Conservation (phyloP, 192 early-diverging fungal species). For the Coemansia sp. region DNA sequence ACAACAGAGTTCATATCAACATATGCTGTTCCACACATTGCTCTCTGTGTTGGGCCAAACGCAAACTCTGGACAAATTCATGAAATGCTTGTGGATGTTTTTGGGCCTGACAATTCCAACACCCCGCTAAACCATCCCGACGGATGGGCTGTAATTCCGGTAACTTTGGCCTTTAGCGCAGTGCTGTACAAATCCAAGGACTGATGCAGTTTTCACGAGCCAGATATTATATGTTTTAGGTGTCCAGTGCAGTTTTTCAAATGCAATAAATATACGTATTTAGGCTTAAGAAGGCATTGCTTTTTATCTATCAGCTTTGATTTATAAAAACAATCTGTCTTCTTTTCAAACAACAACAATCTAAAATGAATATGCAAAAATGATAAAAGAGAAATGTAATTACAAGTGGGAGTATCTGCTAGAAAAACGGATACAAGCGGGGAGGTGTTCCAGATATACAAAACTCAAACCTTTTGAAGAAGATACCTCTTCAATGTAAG, state of each 20-base stretch:
- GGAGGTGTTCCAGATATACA: neutral
- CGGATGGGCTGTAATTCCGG: slow-evolving; percentile 44
- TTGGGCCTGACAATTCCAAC: slow-evolving; percentile 40
- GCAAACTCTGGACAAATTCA: slow-evolving; percentile 35
- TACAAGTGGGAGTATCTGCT: neutral
- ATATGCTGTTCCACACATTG: slow-evolving; percentile 45
- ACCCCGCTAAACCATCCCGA: slow-evolving; percentile 14
- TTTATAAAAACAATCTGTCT: no score
- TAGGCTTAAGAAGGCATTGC: neutral
- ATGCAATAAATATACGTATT: neutral
- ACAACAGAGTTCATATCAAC: slow-evolving; percentile 6
- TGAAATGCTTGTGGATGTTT: slow-evolving; percentile 36
- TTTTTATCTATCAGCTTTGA: no score
- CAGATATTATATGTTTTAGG: neutral
- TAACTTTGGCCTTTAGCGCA: slow-evolving; percentile 37
- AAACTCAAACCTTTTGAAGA: slow-evolving; percentile 22
- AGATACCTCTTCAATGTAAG: neutral
- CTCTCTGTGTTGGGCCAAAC: slow-evolving; percentile 22
- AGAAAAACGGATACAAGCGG: neutral
- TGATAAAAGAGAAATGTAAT: neutral
- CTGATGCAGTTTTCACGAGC: neutral
- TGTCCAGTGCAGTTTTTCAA: neutral
- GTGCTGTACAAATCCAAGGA: slow-evolving; percentile 26
- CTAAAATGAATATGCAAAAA: neutral
- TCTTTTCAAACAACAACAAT: neutral